These are phyloP conservation scores for Leccinum disarticulatum DNA, from an alignment of 768 basidiomycete species.

Conservation along the genomic window DNA sequence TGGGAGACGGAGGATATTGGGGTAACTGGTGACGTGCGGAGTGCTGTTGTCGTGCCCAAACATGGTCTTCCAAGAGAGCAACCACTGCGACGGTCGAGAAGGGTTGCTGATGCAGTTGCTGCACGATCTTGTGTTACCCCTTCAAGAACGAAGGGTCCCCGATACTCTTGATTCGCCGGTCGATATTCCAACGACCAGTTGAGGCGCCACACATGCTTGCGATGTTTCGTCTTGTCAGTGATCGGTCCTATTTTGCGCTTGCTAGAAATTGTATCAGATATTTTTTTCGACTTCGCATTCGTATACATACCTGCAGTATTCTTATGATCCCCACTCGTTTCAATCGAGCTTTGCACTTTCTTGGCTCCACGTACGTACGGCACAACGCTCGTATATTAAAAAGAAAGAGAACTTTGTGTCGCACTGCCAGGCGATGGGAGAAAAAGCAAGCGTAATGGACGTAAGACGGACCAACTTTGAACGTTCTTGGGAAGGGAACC, in stretches of 20 bases:
- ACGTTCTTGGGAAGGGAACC: conserved; percentile 26
- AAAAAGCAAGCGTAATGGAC: background rate
- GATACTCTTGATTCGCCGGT: conserved; percentile 23
- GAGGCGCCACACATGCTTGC: background rate
- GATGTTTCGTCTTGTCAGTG: conserved; percentile 2
- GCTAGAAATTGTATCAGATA: conserved; percentile 28
- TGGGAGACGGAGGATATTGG: conserved; percentile 42
- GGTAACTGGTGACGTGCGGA: conserved; percentile 12
- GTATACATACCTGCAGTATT: conserved; percentile 31
- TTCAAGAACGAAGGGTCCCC: conserved; percentile 26
- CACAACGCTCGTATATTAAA: conserved; percentile 18
- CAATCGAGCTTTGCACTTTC: conserved; percentile 4
- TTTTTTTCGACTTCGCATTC: conserved; percentile 12
- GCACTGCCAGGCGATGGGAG: background rate
- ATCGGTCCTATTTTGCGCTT: conserved; percentile 14
- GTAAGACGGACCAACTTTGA: background rate
- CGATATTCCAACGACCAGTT: background rate
- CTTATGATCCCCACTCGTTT: conserved; percentile 26
- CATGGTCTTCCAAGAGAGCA: conserved; percentile 7
- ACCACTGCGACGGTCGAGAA: conserved; percentile 51
- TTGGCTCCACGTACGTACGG: conserved; percentile 11
- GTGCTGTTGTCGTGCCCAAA: conserved; percentile 3
- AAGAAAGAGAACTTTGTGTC: background rate
- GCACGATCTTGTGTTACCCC: conserved; percentile 47
- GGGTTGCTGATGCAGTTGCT: conserved; percentile 60